Conservation (phyloP, 495 filamentous ascomycete species). For the Terfezia claveryi region DNA sequence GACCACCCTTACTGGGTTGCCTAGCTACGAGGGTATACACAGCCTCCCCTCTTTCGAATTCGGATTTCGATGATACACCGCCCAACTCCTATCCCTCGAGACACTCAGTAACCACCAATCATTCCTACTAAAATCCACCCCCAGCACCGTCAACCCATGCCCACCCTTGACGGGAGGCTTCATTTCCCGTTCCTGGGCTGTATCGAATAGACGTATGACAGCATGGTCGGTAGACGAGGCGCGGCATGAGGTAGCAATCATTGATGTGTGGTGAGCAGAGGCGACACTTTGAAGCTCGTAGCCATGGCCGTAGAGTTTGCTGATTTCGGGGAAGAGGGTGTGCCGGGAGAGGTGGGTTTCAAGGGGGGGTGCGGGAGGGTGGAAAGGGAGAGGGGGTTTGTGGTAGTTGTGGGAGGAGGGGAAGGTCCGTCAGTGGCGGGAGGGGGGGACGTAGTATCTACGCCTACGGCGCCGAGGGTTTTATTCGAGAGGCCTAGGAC, state of each 20-base stretch:
- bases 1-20: constrained; percentile 55
- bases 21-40: constrained; percentile 22
- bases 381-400: constrained; percentile 21
- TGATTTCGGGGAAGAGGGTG: constrained; percentile 84
- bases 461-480: constrained; percentile 41
- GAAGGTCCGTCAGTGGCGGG: constrained; percentile 9
- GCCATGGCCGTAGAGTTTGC: constrained; percentile 97
- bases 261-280: constrained; percentile 43
- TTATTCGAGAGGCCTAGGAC: constrained; percentile 95
- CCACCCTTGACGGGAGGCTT: constrained; percentile 48
- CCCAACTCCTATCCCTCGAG: constrained; percentile 79
- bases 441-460: constrained; percentile 29
- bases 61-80: constrained; percentile 33
- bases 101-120: constrained; percentile 63
- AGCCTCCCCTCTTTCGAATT: constrained; percentile 19
- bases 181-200: constrained; percentile 64
- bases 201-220: constrained; percentile 78
- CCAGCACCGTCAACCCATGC: constrained; percentile 67
- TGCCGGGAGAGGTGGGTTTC: constrained; percentile 79
- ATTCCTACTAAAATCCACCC: constrained; percentile 53
- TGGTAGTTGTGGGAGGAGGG: constrained; percentile 21
- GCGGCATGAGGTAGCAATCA: constrained; percentile 84
- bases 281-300: constrained; percentile 88
- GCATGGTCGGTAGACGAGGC: constrained; percentile 85
- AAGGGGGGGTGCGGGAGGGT: constrained; percentile 49